Conservation (phyloP, 805 yeast species). For the Barnettozyma californica region DNA sequence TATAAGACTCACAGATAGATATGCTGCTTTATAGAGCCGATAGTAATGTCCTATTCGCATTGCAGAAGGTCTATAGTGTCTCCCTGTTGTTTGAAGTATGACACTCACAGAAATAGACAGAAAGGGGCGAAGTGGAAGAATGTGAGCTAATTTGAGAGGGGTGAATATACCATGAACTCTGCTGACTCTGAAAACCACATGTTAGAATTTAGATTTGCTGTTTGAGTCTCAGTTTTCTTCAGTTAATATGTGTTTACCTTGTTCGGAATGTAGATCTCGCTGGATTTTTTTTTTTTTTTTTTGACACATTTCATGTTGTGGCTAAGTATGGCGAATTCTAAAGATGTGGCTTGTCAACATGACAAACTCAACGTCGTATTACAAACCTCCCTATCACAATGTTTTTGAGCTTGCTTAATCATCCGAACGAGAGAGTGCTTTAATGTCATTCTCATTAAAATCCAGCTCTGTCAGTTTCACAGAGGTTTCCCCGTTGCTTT, state of each 20-base stretch:
- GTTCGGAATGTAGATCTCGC: neutral
- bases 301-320: neutral
- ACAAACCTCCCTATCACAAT: neutral
- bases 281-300: neutral
- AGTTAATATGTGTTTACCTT: too few species aligned
- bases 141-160: conserved; percentile 12
- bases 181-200: neutral
- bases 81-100: neutral
- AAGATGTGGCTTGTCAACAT: neutral
- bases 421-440: too few species aligned
- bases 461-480: neutral
- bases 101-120: neutral
- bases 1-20: neutral
- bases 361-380: neutral
- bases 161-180: conserved; percentile 1
- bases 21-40: neutral
- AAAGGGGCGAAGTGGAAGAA: neutral
- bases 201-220: conserved; percentile 2
- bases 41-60: neutral
- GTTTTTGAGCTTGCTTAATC: neutral
- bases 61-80: neutral
- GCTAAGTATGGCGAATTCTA: neutral
- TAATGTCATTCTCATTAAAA: neutral
- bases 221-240: neutral
- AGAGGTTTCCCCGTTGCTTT: neutral